These are phyloP conservation scores for Tulasnella calospora DNA, from an alignment of 768 basidiomycete species.

Conservation along the genomic window DNA sequence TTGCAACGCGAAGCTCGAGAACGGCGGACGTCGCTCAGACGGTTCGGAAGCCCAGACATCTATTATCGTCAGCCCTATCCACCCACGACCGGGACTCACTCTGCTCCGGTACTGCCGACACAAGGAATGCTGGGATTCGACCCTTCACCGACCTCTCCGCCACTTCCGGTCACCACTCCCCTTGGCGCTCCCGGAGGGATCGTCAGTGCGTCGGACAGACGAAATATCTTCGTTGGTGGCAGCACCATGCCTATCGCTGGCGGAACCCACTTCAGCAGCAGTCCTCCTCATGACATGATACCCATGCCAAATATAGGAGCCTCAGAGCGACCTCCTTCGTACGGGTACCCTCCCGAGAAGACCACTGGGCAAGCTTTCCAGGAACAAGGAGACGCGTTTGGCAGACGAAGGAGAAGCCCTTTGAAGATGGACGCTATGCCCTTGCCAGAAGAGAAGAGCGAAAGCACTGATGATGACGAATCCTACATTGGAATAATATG, in stretches of 20 bases:
- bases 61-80: not conserved
- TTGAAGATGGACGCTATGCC: not conserved
- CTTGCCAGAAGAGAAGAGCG: constrained; percentile 6
- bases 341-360: not conserved
- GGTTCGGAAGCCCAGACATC: constrained; percentile 26
- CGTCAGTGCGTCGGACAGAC: not conserved
- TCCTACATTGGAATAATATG: not conserved
- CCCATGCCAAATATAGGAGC: not conserved
- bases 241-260: not conserved
- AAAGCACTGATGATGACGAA: not conserved
- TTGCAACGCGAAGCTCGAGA: constrained; percentile 16
- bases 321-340: not conserved
- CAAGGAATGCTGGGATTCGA: not conserved
- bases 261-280: not conserved
- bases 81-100: not conserved
- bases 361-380: not conserved
- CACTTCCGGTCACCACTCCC: not conserved
- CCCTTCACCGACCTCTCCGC: not conserved
- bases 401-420: not conserved
- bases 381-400: not conserved
- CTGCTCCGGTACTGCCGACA: not conserved
- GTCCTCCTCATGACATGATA: not conserved
- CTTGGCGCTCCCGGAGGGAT: constrained; percentile 8
- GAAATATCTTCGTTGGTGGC: not conserved
- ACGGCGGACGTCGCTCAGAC: constrained; percentile 5